phyloP scores from a whole-genome alignment of 2,329 filamentous ascomycete genomes.

The Alternaria gansuensis region DNA sequence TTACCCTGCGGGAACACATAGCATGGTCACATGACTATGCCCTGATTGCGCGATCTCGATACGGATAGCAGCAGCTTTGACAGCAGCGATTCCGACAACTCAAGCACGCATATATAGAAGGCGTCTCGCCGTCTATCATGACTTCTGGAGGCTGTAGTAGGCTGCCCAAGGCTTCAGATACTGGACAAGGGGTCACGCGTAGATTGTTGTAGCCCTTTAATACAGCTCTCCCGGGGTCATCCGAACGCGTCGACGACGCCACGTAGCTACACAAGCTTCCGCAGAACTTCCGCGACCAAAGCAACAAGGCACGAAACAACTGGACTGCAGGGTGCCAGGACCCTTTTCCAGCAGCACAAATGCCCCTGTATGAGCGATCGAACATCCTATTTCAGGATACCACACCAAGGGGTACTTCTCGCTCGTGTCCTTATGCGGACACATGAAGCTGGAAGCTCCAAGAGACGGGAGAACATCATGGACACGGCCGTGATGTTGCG shows the following conservation, averaged over 20 bases:
- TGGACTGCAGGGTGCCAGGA: not conserved
- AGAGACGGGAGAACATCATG: not conserved
- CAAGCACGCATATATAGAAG: not conserved
- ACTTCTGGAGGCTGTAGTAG: not conserved
- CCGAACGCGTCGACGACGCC: not conserved
- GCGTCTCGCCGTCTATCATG: not conserved
- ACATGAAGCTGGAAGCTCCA: not conserved
- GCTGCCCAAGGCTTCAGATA: too few relatives aligned
- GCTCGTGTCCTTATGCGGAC: not conserved
- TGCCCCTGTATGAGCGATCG: not conserved
- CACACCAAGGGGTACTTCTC: not conserved
- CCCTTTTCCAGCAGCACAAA: not conserved
- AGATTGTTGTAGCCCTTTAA: not conserved
- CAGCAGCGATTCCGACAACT: not conserved
- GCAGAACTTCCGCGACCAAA: not conserved
- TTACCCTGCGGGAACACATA: not conserved
- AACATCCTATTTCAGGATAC: not conserved
- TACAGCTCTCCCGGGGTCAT: not conserved
- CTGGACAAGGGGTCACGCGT: not conserved
- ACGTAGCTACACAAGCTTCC: not conserved
- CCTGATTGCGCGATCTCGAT: not conserved
- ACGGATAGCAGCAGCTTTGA: not conserved
- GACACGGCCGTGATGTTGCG: not conserved
- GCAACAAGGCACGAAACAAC: not conserved
- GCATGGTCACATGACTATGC: not conserved